phyloP scores from a whole-genome alignment of 371 early-diverging fungal species.

The Actinomortierella ambigua region DNA sequence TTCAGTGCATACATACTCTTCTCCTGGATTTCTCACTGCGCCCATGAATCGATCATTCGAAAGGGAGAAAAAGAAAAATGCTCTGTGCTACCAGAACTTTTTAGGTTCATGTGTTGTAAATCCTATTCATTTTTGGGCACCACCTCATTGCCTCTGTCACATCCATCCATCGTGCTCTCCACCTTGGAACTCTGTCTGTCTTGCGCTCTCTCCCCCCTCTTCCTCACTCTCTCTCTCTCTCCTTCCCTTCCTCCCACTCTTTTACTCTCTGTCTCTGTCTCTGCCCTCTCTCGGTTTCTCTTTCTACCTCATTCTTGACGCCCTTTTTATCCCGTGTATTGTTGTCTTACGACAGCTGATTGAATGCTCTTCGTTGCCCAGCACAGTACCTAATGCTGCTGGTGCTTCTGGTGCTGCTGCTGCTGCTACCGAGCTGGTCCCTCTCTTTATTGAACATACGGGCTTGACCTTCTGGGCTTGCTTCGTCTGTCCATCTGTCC shows the following conservation, averaged over 20 bases:
- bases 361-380: too few relatives aligned
- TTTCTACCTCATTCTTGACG: too few relatives aligned
- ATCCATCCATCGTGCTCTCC: not conserved
- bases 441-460: not conserved
- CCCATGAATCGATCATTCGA: too few relatives aligned
- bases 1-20: not conserved
- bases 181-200: not conserved
- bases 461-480: not conserved
- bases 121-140: conserved; percentile 1
- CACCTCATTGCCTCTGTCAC: not conserved
- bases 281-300: too few relatives aligned
- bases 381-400: too few relatives aligned
- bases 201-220: not conserved
- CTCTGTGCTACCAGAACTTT: not conserved
- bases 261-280: not conserved
- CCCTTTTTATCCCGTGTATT: too few relatives aligned
- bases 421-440: not conserved
- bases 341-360: too few relatives aligned
- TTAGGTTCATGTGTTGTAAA: not conserved
- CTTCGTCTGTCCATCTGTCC: not conserved
- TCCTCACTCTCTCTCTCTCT: not conserved
- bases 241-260: conserved; percentile 1
- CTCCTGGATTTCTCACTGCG: not conserved
- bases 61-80: not conserved
- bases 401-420: not conserved